A percentile compares a stretch with the other conserved stretches of the same genome.
Conservation (phyloP, 2,329 filamentous ascomycete genomes). For the Pyricularia sp. region DNA sequence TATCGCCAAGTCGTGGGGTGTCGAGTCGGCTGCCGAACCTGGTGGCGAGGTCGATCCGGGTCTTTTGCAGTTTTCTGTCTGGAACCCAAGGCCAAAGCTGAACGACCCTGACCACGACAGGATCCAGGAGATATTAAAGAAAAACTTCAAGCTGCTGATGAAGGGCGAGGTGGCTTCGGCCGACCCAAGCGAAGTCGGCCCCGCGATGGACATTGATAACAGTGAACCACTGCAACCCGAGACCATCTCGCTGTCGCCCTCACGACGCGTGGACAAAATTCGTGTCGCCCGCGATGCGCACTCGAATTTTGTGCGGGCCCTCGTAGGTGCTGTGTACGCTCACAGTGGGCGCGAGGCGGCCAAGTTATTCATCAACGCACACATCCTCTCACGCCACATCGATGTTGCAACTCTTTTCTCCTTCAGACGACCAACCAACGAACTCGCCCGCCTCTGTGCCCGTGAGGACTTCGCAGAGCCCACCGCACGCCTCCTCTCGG, state of each 20-base stretch:
- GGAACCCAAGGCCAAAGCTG: slow-evolving; percentile 16
- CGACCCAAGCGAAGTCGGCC: slow-evolving; percentile 8
- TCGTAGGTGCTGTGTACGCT: slow-evolving; percentile 74
- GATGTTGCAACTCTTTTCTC: slow-evolving; percentile 67
- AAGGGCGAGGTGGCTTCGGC: slow-evolving; percentile 24
- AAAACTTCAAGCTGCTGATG: background rate
- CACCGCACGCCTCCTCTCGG: slow-evolving; percentile 73
- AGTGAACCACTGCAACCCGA: background rate
- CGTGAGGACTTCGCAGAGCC: slow-evolving; percentile 82
- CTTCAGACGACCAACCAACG: slow-evolving; percentile 72
- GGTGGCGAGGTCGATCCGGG: slow-evolving; percentile 88
- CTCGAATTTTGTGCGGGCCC: slow-evolving; percentile 66
- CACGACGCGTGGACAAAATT: slow-evolving; percentile 10
- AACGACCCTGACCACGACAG: background rate
- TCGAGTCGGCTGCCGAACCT: slow-evolving; percentile 75
- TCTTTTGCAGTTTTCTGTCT: slow-evolving; percentile 62
- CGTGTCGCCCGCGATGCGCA: slow-evolving; percentile 20
- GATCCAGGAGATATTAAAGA: background rate
- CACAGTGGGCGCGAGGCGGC: slow-evolving; percentile 69
- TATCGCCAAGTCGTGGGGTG: slow-evolving; percentile 77
- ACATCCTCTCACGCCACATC: slow-evolving; percentile 70
- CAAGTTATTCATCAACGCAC: slow-evolving; percentile 69
- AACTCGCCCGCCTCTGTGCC: slow-evolving; percentile 70
- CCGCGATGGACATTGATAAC: background rate
- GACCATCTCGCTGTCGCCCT: background rate